Evolutionary conservation across 306 rosid species (phyloP).

Genomic region (Dryas alaskensis): DNA sequence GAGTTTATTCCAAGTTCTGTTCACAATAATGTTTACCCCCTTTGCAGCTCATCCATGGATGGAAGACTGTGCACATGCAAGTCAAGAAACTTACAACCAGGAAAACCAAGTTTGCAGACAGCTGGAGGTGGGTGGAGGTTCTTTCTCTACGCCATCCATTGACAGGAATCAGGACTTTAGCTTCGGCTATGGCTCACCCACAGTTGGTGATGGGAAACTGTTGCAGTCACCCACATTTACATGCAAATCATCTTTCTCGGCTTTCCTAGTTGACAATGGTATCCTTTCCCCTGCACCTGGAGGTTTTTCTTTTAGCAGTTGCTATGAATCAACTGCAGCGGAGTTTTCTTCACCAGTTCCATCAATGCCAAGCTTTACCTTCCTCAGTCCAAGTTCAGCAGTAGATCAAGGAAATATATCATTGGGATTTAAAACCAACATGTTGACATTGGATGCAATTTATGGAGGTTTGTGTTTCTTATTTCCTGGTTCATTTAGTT

Average conservation of each 20-base stretch:
- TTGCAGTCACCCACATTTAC: slow-evolving; percentile 36
- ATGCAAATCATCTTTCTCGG: slow-evolving; percentile 36
- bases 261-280: slow-evolving; percentile 19
- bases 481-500: background rate
- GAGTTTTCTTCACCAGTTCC: slow-evolving; percentile 29
- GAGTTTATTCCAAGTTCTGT: background rate
- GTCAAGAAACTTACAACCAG: slow-evolving; percentile 20
- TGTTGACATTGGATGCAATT: background rate
- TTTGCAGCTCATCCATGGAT: slow-evolving; percentile 72
- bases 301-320: slow-evolving; percentile 43
- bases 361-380: slow-evolving; percentile 35
- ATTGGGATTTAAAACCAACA: slow-evolving; percentile 18
- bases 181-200: slow-evolving; percentile 26
- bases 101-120: slow-evolving; percentile 6
- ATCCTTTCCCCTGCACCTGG: slow-evolving; percentile 31
- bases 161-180: slow-evolving; percentile 29
- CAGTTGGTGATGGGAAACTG: slow-evolving; percentile 23
- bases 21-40: background rate
- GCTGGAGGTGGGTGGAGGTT: slow-evolving; percentile 21
- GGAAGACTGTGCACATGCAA: slow-evolving; percentile 40
- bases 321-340: slow-evolving; percentile 19
- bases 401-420: slow-evolving; percentile 14
- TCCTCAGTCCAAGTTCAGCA: slow-evolving; percentile 21
- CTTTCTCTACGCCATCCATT: slow-evolving; percentile 13
- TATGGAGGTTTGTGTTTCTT: slow-evolving; percentile 20